phyloP scores from a whole-genome alignment of 176 grass and related monocot genomes.

The Ensete glaucum region DNA sequence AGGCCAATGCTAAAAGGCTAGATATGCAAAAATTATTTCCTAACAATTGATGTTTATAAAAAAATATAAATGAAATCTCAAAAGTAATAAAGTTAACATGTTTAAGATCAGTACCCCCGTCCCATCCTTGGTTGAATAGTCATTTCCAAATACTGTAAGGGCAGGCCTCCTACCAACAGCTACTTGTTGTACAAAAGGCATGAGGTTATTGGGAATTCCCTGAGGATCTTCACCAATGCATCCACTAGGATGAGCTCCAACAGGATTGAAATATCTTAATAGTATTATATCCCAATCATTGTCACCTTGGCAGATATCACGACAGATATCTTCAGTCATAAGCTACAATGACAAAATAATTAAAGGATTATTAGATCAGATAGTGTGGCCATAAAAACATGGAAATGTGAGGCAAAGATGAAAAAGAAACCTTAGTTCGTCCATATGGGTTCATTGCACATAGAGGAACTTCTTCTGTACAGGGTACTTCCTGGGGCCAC shows the following conservation, averaged over 20 bases:
- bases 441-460: background rate
- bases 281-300: background rate
- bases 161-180: background rate
- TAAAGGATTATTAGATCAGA: background rate
- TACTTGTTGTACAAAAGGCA: background rate
- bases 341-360: background rate
- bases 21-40: too few species aligned
- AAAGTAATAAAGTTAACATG: background rate
- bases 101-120: background rate
- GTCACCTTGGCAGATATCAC: background rate
- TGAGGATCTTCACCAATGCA: background rate
- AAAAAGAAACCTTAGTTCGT: background rate
- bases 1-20: too few species aligned
- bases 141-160: background rate
- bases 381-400: background rate
- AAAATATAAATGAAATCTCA: background rate
- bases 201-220: slow-evolving; percentile 1
- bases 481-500: background rate
- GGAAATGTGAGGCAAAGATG: background rate
- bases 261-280: background rate
- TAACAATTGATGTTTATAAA: background rate
- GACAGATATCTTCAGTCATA: background rate
- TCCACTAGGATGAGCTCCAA: slow-evolving; percentile 2
- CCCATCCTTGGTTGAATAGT: background rate
- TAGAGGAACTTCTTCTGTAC: background rate